Percentiles rank a stretch among this genome's conserved stretches.
These are phyloP conservation scores for Aegilops umbellulata DNA, from an alignment of 176 grass and related monocot genomes.

Conservation along the genomic window DNA sequence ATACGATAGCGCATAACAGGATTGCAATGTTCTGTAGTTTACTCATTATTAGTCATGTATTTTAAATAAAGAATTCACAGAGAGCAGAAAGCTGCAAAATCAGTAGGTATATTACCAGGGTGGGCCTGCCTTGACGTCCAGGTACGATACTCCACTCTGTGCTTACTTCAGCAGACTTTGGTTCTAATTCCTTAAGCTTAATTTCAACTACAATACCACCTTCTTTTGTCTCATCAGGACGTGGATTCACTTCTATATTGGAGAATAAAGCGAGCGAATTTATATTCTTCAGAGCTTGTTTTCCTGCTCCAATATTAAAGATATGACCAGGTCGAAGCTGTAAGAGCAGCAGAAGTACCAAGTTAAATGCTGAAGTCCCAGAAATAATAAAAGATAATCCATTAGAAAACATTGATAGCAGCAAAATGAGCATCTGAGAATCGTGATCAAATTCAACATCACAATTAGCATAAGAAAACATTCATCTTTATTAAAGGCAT, in stretches of 20 bases:
- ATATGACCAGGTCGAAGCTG: conserved; percentile 91
- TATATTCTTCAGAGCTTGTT: conserved; percentile 94
- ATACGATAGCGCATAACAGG: not conserved
- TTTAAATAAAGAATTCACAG: not conserved
- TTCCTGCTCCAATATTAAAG: conserved; percentile 93
- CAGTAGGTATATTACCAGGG: conserved; percentile 55
- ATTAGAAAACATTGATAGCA: not conserved
- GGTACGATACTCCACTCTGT: conserved; percentile 94
- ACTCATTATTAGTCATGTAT: not conserved
- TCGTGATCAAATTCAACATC: not conserved
- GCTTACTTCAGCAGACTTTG: conserved; percentile 94
- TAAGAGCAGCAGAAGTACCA: not conserved
- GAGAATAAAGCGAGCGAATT: conserved; percentile 93
- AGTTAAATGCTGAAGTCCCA: conserved; percentile 4
- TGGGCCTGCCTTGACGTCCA: conserved; percentile 75
- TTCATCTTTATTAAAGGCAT: not conserved
- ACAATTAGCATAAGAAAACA: not conserved
- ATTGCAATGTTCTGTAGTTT: not conserved
- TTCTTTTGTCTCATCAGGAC: conserved; percentile 89
- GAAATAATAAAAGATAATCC: conserved; percentile 2
- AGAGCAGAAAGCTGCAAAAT: not conserved
- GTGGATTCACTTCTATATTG: conserved; percentile 92
- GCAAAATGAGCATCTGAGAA: not conserved
- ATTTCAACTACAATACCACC: conserved; percentile 97
- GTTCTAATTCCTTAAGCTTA: conserved; percentile 92